Evolutionary conservation across 2,329 filamentous ascomycete species (phyloP).

Genomic region (Sporothrix variecibatus): DNA sequence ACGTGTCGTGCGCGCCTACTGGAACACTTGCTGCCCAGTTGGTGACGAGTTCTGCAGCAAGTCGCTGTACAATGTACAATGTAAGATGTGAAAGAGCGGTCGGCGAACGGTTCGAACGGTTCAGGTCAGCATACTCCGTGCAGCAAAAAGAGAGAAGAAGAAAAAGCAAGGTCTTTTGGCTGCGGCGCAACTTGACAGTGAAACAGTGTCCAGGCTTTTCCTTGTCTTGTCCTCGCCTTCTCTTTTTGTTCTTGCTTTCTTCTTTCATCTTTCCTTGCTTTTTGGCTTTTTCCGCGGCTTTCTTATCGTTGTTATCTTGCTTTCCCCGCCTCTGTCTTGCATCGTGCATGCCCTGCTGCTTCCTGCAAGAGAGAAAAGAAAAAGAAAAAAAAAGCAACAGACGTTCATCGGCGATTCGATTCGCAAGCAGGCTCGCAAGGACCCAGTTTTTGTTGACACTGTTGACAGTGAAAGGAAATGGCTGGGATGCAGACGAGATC

Average conservation of each 20-base stretch:
- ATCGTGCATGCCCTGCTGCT: constrained; percentile 3
- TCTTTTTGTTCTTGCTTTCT: neutral
- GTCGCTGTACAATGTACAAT: neutral
- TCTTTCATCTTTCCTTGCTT: neutral
- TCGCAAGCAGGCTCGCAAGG: neutral
- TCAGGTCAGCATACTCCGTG: neutral
- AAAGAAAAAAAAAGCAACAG: neutral
- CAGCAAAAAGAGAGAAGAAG: neutral
- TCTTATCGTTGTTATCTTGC: neutral
- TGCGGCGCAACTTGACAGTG: constrained; percentile 8
- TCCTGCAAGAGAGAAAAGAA: neutral
- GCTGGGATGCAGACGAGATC: neutral
- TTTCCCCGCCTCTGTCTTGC: neutral
- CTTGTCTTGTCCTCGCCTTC: neutral
- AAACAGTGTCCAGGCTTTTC: neutral
- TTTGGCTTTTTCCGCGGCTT: neutral
- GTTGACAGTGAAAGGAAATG: neutral
- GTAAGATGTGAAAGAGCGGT: constrained; percentile 6
- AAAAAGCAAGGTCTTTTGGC: neutral
- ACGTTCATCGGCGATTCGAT: neutral
- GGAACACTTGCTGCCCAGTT: neutral
- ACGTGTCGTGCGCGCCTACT: neutral
- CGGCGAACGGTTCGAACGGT: neutral
- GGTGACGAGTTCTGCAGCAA: neutral
- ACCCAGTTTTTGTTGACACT: neutral